phyloP scores from a whole-genome alignment of 2,329 filamentous ascomycete genomes.

The Colletotrichum tropicale region DNA sequence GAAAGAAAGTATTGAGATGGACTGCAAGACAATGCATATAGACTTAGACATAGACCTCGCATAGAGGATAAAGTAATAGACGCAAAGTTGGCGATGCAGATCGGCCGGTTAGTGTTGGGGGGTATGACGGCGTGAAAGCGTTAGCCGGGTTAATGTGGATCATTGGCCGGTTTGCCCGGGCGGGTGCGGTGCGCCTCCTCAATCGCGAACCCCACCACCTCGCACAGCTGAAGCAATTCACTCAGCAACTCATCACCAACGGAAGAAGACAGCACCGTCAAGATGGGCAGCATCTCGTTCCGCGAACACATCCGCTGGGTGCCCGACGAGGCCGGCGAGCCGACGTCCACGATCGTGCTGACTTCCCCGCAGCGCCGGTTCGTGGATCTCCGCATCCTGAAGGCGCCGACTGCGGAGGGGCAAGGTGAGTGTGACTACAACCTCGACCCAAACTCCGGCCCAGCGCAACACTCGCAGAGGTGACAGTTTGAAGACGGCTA shows the following conservation, averaged over 20 bases:
- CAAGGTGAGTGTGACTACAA: background rate
- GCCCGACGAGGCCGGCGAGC: conserved; percentile 56
- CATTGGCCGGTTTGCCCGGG: background rate
- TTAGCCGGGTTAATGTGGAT: conserved; percentile 8
- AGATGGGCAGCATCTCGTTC: conserved; percentile 57
- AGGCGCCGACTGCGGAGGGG: conserved; percentile 17
- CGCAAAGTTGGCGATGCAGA: background rate
- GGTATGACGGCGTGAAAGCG: background rate
- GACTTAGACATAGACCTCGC: conserved; percentile 13
- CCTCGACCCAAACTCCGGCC: background rate
- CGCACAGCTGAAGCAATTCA: background rate
- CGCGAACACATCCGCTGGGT: conserved; percentile 66
- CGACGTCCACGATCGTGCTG: conserved; percentile 68
- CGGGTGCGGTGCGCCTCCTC: background rate
- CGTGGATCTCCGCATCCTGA: conserved; percentile 63
- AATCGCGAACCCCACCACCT: background rate
- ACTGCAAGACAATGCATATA: background rate
- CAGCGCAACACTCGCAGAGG: background rate
- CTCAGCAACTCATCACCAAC: background rate
- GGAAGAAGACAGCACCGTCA: background rate
- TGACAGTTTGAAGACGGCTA: background rate
- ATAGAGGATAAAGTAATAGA: background rate
- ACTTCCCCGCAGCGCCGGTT: conserved; percentile 63
- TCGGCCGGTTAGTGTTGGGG: background rate
- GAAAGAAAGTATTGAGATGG: background rate